Conservation (phyloP, 139 green algal species). For the Picochlorum sp. region DNA sequence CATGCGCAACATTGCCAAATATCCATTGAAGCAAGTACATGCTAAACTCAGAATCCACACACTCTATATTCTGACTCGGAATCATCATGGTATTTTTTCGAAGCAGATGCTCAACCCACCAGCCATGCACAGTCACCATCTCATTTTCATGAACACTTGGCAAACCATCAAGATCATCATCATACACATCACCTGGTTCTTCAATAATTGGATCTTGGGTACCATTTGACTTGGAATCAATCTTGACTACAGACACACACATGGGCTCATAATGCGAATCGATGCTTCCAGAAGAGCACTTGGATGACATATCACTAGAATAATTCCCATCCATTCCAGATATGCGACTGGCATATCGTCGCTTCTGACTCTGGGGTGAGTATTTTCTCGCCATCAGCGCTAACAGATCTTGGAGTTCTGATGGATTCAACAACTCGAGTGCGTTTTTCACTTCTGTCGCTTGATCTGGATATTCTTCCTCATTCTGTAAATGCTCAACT, state of each 20-base stretch:
- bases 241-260: slow-evolving; percentile 1
- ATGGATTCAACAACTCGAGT: slow-evolving; percentile 5
- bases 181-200: slow-evolving; percentile 4
- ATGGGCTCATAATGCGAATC: slow-evolving; percentile 3
- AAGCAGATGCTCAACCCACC: slow-evolving; percentile 57
- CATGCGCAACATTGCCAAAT: slow-evolving; percentile 55
- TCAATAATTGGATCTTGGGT: slow-evolving; percentile 1
- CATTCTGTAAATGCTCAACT: slow-evolving; percentile 1
- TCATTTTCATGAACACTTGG: slow-evolving; percentile 14
- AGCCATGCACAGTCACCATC: slow-evolving; percentile 33
- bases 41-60: background rate
- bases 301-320: background rate
- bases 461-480: slow-evolving; percentile 3
- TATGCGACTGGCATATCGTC: background rate
- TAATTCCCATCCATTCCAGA: background rate
- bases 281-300: background rate
- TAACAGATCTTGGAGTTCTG: slow-evolving; percentile 8
- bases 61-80: slow-evolving; percentile 6
- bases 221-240: background rate
- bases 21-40: slow-evolving; percentile 55
- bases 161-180: background rate
- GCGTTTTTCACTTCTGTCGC: background rate
- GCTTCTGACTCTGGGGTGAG: slow-evolving; percentile 3
- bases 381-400: slow-evolving; percentile 10
- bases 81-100: slow-evolving; percentile 2